phyloP scores from a whole-genome alignment of 1,284 basidiomycete species.

The Ganoderma boninense region DNA sequence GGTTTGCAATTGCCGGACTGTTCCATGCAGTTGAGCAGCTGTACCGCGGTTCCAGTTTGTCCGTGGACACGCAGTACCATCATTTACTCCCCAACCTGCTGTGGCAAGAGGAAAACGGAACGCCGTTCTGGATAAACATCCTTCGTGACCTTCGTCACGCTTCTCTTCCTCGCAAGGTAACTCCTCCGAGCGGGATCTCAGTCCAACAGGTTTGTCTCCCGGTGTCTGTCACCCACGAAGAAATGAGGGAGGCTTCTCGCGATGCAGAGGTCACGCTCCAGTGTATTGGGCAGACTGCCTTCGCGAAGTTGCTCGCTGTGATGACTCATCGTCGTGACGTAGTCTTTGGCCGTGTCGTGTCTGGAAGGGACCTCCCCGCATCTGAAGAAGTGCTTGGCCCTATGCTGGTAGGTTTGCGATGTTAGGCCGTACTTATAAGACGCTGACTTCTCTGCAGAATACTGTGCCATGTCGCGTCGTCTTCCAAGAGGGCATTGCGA shows the following conservation, averaged over 20 bases:
- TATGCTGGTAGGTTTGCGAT: slow-evolving; percentile 49
- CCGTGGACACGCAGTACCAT: slow-evolving; percentile 44
- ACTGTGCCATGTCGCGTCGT: slow-evolving; percentile 55
- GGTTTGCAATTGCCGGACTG: slow-evolving; percentile 50
- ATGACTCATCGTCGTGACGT: slow-evolving; percentile 46
- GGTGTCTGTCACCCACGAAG: slow-evolving; percentile 8
- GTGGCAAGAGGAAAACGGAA: slow-evolving; percentile 50
- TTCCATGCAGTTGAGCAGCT: slow-evolving; percentile 44
- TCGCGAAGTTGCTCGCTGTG: slow-evolving; percentile 50
- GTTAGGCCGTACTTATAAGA: slow-evolving; percentile 10
- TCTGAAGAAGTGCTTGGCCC: slow-evolving; percentile 58
- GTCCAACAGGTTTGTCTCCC: slow-evolving; percentile 18
- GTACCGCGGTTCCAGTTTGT: slow-evolving; percentile 41
- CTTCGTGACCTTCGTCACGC: slow-evolving; percentile 42
- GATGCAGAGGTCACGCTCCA: slow-evolving; percentile 43
- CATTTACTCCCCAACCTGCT: slow-evolving; percentile 44
- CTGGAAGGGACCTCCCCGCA: slow-evolving; percentile 51
- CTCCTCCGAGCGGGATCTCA: slow-evolving; percentile 7
- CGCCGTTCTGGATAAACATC: slow-evolving; percentile 49
- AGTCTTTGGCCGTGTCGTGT: slow-evolving; percentile 58
- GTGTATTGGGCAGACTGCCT: slow-evolving; percentile 52
- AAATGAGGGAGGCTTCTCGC: slow-evolving; percentile 19
- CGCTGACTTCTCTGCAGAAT: slow-evolving; percentile 44
- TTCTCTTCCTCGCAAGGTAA: slow-evolving; percentile 25
- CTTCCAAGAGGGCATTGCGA: slow-evolving; percentile 40